phyloP scores from a whole-genome alignment of 352 stramenopile species.

The Blastocystis sp. region DNA sequence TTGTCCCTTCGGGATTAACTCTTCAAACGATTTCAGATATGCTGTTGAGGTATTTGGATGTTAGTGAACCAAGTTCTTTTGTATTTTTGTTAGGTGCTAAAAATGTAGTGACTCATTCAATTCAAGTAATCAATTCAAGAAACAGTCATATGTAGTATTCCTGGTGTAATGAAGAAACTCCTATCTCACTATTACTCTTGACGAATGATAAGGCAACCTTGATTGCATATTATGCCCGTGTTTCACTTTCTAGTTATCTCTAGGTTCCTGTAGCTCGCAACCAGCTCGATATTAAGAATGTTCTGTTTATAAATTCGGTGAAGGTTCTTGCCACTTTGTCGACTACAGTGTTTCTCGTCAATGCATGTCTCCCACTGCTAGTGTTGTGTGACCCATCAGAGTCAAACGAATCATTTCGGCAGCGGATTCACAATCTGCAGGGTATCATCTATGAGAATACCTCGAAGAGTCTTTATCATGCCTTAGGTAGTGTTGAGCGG shows the following conservation, averaged over 20 bases:
- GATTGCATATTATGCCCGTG: neutral
- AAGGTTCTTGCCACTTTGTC: neutral
- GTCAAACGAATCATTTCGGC: neutral
- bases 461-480: neutral
- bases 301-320: neutral
- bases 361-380: constrained; percentile 1
- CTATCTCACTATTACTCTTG: neutral
- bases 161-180: neutral
- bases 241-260: neutral
- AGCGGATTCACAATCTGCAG: neutral
- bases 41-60: too few relatives aligned
- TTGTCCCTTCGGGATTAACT: too few relatives aligned
- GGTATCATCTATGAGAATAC: neutral
- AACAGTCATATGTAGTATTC: too few relatives aligned
- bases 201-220: neutral
- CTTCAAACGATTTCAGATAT: too few relatives aligned
- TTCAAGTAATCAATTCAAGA: too few relatives aligned
- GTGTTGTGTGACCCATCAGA: neutral
- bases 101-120: too few relatives aligned
- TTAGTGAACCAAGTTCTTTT: too few relatives aligned
- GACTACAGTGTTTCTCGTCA: neutral
- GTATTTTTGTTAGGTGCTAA: too few relatives aligned
- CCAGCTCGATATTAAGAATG: neutral
- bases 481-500: too few relatives aligned
- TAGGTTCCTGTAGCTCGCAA: neutral